These are phyloP conservation scores for Neurospora sp. DNA, from an alignment of 495 filamentous ascomycete species.

Conservation along the genomic window DNA sequence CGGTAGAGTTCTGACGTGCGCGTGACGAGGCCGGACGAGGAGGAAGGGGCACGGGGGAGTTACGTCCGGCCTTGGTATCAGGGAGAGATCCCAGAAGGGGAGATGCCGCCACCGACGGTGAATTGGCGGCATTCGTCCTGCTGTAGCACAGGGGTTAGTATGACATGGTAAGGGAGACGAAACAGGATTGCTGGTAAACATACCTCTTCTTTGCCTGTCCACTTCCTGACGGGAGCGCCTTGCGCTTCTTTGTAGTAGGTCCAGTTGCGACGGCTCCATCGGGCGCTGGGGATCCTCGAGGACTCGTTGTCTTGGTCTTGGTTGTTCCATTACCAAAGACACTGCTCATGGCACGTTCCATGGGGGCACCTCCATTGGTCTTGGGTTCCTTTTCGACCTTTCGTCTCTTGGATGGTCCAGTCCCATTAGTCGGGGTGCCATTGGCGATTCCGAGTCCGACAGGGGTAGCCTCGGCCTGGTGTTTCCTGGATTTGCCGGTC, in stretches of 20 bases:
- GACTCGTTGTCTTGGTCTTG: conserved; percentile 46
- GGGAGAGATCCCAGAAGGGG: conserved; percentile 56
- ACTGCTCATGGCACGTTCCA: conserved; percentile 63
- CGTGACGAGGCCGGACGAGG: conserved; percentile 54
- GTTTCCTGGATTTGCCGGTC: conserved; percentile 53
- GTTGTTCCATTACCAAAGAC: conserved; percentile 39
- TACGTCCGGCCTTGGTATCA: conserved; percentile 27
- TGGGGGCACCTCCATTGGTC: conserved; percentile 42
- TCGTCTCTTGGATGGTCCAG: conserved; percentile 57
- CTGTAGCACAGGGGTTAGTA: conserved; percentile 3
- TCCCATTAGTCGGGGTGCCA: conserved; percentile 30
- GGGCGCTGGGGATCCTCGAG: conserved; percentile 49
- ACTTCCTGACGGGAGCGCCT: conserved; percentile 52
- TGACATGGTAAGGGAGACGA: neutral
- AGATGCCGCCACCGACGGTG: conserved; percentile 62
- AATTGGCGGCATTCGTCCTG: conserved; percentile 37
- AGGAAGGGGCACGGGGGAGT: conserved; percentile 31
- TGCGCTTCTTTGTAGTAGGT: conserved; percentile 48
- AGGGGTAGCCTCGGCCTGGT: conserved; percentile 38
- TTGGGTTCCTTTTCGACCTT: conserved; percentile 59
- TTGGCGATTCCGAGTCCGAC: conserved; percentile 46
- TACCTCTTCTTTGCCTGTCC: conserved; percentile 63
- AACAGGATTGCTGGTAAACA: conserved; percentile 10
- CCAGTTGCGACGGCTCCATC: conserved; percentile 29
- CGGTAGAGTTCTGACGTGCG: conserved; percentile 56